Conservation (phyloP, 495 filamentous ascomycete genomes). For the Elasticomyces elasticus region DNA sequence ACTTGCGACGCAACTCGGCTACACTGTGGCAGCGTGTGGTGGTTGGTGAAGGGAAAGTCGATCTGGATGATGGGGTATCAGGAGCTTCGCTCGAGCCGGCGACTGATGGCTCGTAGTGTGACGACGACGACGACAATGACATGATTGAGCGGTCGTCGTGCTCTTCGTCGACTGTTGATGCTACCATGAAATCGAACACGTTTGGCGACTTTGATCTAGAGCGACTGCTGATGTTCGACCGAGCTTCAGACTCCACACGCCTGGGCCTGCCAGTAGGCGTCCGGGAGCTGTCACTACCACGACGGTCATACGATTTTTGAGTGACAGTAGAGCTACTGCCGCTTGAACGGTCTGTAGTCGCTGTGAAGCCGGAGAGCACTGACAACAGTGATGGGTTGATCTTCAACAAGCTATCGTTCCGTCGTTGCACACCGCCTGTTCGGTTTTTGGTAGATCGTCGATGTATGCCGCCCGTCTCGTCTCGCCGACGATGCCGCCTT, state of each 20-base stretch:
- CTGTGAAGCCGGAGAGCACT: constrained; percentile 27
- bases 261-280: neutral
- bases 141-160: constrained; percentile 7
- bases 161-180: constrained; percentile 12
- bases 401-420: constrained; percentile 20
- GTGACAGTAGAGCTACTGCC: constrained; percentile 34
- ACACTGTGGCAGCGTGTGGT: constrained; percentile 8
- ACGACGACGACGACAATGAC: constrained; percentile 15
- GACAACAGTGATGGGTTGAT: constrained; percentile 31
- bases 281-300: constrained; percentile 10
- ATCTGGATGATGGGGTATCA: constrained; percentile 17
- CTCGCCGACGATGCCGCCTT: constrained; percentile 2
- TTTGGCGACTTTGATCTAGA: constrained; percentile 10
- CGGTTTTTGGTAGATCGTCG: constrained; percentile 16
- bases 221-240: neutral
- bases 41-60: constrained; percentile 22
- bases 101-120: constrained; percentile 19
- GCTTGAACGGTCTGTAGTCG: constrained; percentile 27
- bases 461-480: constrained; percentile 8
- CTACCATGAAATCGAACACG: constrained; percentile 30
- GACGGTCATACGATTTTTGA: constrained; percentile 28
- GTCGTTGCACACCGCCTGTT: constrained; percentile 18
- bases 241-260: neutral
- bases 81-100: constrained; percentile 16
- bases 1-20: constrained; percentile 17